Evolutionary conservation across 2,329 filamentous ascomycete genomes (phyloP), one percentile per base, ranked within the genome.

Genomic region (Colletotrichum liaoningense): DNA sequence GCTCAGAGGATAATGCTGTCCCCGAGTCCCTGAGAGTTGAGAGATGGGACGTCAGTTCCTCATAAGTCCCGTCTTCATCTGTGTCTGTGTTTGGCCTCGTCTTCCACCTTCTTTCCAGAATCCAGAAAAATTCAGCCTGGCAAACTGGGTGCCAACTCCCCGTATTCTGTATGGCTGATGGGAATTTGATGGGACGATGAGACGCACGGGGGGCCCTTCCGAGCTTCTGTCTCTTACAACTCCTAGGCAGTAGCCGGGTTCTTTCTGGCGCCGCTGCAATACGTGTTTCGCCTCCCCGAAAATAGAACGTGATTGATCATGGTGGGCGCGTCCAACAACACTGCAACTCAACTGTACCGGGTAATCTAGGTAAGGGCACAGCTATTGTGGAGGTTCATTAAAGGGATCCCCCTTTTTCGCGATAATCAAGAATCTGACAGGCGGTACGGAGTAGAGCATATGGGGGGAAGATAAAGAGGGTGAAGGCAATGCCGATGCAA

Each of bases 241-340:
- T 52, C 35, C 49, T 56, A 57, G 63, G 56, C 57, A 30, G 56
- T 56, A 49, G 63, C 63, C 57, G 46, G 59, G 54, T 58, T 67
- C 22, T 42, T 42, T 58, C 42, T 58, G 38, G 46, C 57, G 28
- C 33, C 70, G 70, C 54, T 62, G 67, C 71, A 70, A 55, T 57
- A 67, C 60, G 67, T 62, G 71, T 71, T 73, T 73, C 67, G 71
- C 71, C 62, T 46, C 59, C 66, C 67, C 71, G 67, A 71, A 73
- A 73, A 73, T 73, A 73, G 67, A 73, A 66, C 62, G 67, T 56
- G 59, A 56, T 46, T 63, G 59, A 55, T 55, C 54, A 12, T n/a
- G 33, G 58, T 63, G 69, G 59, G 33, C 64, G 35, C 19, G 30
- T 14, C n/a, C 46, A 58, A 54, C 57, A 42, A 19, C 33, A 35